Evolutionary conservation across 208 protist genomes (phyloP).

Genomic region (Leishmania aethiopica): DNA sequence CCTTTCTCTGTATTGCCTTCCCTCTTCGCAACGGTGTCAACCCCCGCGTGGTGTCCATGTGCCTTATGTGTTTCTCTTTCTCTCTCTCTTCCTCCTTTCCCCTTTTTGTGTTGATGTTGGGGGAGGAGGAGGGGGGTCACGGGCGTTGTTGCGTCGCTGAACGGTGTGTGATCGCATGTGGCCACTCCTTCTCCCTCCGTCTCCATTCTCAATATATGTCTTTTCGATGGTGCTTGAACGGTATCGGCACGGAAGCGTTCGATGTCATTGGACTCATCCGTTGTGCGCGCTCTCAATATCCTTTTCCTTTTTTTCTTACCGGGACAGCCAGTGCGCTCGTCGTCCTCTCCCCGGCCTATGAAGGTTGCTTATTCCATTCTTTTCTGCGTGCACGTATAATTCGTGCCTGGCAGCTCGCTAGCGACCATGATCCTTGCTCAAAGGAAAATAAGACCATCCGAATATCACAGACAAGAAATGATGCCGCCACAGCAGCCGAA

Average conservation of each 20-base stretch:
- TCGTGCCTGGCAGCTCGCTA: neutral
- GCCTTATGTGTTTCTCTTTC: neutral
- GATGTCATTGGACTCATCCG: neutral
- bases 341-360: neutral
- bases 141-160: neutral
- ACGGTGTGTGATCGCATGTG: neutral
- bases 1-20: too few species aligned
- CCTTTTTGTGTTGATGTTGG: too few species aligned
- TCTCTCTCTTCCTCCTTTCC: neutral
- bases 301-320: neutral
- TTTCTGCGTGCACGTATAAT: neutral
- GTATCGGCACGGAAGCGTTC: neutral
- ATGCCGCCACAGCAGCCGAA: neutral
- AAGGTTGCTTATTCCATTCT: neutral
- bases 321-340: neutral
- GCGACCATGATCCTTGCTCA: neutral
- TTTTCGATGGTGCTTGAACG: neutral
- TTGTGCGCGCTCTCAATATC: neutral
- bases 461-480: neutral
- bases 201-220: neutral
- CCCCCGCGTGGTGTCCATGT: too few species aligned
- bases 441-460: neutral
- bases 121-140: neutral
- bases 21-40: too few species aligned
- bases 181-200: neutral